Percentiles rank a stretch among this genome's conserved stretches.
phyloP scores from a whole-genome alignment of 805 yeast species.

The Zygoascus flipseniorum region DNA sequence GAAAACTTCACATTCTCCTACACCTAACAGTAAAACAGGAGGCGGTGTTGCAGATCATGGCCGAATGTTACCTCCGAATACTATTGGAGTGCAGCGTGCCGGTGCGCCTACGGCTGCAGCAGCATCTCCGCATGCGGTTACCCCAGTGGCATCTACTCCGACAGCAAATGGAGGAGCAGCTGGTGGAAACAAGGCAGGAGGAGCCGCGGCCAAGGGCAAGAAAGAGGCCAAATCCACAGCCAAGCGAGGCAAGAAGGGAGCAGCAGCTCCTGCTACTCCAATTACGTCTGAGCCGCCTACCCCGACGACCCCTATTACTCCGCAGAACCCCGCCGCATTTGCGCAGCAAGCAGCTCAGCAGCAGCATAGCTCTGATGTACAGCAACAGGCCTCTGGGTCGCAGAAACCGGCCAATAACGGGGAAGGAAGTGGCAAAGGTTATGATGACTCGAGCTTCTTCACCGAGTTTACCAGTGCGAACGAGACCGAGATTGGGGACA shows the following conservation, averaged over 20 bases:
- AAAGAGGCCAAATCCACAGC: conserved; percentile 13
- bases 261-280: conserved; percentile 19
- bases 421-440: conserved; percentile 2
- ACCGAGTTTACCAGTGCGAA: conserved; percentile 22
- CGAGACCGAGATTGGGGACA: conserved; percentile 23
- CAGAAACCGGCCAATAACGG: conserved; percentile 1
- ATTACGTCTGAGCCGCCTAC: conserved; percentile 34
- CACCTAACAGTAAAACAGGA: not conserved
- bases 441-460: conserved; percentile 17
- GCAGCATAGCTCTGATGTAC: conserved; percentile 1
- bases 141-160: conserved; percentile 7
- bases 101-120: not conserved
- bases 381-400: not conserved
- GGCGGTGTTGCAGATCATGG: not conserved
- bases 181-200: conserved; percentile 8
- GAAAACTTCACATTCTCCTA: not conserved
- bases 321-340: conserved; percentile 25
- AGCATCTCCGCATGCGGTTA: conserved; percentile 4
- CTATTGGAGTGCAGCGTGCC: not conserved
- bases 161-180: conserved; percentile 3
- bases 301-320: conserved; percentile 36
- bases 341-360: not conserved
- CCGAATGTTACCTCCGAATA: conserved; percentile 2
- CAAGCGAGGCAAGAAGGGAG: conserved; percentile 19
- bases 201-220: conserved; percentile 17